Base-by-base conservation (phyloP, 768 basidiomycete genomes). In the Rubroboletus satanas region DNA sequence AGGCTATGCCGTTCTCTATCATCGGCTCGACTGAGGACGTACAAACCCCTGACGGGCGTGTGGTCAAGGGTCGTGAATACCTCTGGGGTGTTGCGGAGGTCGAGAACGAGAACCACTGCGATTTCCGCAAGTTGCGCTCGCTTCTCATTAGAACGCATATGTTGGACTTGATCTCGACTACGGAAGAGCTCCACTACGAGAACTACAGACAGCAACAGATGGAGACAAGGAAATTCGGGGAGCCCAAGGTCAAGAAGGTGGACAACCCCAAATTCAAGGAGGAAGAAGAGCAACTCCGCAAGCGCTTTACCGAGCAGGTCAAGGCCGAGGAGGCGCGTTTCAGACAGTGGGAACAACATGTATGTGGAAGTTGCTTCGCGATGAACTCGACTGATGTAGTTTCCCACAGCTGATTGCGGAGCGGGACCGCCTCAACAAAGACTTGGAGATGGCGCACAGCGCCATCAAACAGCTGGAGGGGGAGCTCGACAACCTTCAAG, bases 21-120 rank as follows among this genome's bases (percentile, higher is more conserved):
- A 98, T 99, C 66, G 97, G 97, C 32, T 93, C 90, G 23, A 98
- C 92, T 0, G 87, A 95, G 67, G 96, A 99, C 61, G 96, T 99
- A 45, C 82, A 83, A 65, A 98, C 93, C 4, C 75, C 79, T 23
- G 96, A 98, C 68, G 97, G 97, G 11, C 84, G 94, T 54, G 74
- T 83, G 33, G 97, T 99, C 68, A 98, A 98, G 75, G 97, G 97
- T 44, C 87, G 97, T 65, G 92, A 98, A 73, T 99, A 99, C 70
- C 84, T 96, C 14, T 99, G 97, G 97, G 97, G 97, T 79, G 94
- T 99, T n/a, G 97, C 97, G 9, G 97, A 99, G 79, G 96, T 99
- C 57, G 97, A 99, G 75, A 98, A 99, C 70, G 97, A 99, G 77
- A 88, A 88, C 71, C 97, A 99, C 76, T 99, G 97, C 71, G 97